Conservation (phyloP, 1,284 basidiomycete species). For the Jaminaea rosea region DNA sequence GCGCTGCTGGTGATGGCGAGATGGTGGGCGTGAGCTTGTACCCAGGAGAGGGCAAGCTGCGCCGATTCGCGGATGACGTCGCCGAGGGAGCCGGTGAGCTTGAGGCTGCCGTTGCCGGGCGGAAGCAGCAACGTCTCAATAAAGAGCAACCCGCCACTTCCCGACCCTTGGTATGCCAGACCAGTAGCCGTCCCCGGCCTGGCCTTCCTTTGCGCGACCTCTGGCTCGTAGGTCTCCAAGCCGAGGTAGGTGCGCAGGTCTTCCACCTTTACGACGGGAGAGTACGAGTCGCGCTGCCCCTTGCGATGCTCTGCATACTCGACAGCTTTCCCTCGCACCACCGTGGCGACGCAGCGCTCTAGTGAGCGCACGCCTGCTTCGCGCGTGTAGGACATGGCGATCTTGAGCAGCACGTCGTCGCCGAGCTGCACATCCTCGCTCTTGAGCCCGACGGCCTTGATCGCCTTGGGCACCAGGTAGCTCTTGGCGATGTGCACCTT, state of each 20-base stretch:
- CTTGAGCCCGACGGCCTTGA: slow-evolving; percentile 60
- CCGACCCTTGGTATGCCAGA: slow-evolving; percentile 76
- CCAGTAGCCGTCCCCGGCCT: slow-evolving; percentile 68
- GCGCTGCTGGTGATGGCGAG: slow-evolving; percentile 64
- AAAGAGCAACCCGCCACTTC: slow-evolving; percentile 74
- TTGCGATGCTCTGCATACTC: slow-evolving; percentile 72
- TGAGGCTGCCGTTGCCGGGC: slow-evolving; percentile 63
- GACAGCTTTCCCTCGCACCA: slow-evolving; percentile 59
- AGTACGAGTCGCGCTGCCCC: slow-evolving; percentile 52
- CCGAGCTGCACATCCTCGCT: slow-evolving; percentile 53
- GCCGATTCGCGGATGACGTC: slow-evolving; percentile 75
- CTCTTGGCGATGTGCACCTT: slow-evolving; percentile 50
- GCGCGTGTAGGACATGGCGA: slow-evolving; percentile 69
- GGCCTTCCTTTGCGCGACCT: slow-evolving; percentile 64
- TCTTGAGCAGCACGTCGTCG: slow-evolving; percentile 61
- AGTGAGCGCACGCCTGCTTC: slow-evolving; percentile 87
- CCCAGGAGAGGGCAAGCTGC: slow-evolving; percentile 61
- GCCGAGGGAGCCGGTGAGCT: slow-evolving; percentile 65
- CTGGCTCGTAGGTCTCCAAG: slow-evolving; percentile 67
- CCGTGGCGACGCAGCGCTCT: slow-evolving; percentile 74
- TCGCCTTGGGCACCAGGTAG: slow-evolving; percentile 73
- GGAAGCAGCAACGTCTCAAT: slow-evolving; percentile 65
- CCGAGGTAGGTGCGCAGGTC: slow-evolving; percentile 81
- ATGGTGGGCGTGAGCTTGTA: slow-evolving; percentile 69
- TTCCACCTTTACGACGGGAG: slow-evolving; percentile 57